Percentiles rank a stretch among this genome's conserved stretches.
Conservation (phyloP, 345 rosid genomes). For the Eucalyptus pauciflora region DNA sequence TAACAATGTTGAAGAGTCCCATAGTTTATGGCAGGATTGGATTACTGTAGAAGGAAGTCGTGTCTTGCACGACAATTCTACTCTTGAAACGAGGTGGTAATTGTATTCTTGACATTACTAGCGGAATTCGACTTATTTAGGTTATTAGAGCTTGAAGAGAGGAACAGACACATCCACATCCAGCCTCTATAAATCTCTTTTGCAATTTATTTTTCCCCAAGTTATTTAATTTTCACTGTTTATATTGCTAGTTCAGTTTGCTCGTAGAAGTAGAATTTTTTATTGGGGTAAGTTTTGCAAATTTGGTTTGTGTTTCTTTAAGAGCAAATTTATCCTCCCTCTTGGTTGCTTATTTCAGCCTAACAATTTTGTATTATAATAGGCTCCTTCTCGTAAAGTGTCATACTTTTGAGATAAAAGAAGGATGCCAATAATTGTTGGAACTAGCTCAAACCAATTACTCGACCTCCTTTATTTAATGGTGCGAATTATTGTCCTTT, state of each 20-base stretch:
- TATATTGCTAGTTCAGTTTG: not conserved
- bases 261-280: not conserved
- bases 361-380: not conserved
- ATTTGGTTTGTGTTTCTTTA: not conserved
- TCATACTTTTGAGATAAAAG: no score
- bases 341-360: not conserved
- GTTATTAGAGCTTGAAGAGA: not conserved
- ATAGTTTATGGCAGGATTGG: not conserved
- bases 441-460: not conserved
- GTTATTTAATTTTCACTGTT: not conserved
- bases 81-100: not conserved
- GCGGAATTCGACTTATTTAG: not conserved
- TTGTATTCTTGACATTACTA: not conserved
- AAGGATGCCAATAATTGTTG: not conserved
- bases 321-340: not conserved
- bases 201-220: not conserved
- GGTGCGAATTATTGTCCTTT: not conserved
- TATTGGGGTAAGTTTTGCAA: not conserved
- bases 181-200: not conserved
- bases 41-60: not conserved
- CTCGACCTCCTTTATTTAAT: not conserved
- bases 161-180: not conserved
- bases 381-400: not conserved
- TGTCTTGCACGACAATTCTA: not conserved
- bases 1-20: no score